Percentiles rank a stretch among this genome's conserved stretches.
phyloP scores from a whole-genome alignment of 345 rosid species.

The Jatropha curcas region DNA sequence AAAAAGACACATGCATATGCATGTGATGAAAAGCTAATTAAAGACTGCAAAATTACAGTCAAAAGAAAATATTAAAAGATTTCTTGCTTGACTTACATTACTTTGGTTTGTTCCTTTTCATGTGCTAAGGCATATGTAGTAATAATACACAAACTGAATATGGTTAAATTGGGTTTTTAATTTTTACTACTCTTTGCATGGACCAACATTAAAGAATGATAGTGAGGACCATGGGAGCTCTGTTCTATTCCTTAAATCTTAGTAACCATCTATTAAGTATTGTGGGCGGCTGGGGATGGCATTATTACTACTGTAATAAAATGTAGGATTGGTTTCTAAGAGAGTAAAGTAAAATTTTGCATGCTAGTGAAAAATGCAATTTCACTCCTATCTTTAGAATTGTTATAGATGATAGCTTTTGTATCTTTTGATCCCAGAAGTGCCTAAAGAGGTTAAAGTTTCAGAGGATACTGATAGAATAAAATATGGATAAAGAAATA shows the following conservation, averaged over 20 bases:
- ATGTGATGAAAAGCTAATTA: constrained; percentile 8
- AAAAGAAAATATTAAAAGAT: neutral
- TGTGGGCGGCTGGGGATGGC: no score
- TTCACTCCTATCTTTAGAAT: no score
- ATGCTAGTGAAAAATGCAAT: no score
- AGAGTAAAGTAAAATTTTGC: no score
- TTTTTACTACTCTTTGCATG: no score
- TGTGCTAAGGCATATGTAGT: neutral
- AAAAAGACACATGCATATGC: constrained; percentile 9
- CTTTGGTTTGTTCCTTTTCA: constrained; percentile 2
- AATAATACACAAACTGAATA: neutral
- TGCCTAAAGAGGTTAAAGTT: neutral
- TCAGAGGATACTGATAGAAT: neutral
- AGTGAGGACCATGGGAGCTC: no score
- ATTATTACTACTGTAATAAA: no score
- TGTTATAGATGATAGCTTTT: no score
- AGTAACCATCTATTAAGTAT: no score
- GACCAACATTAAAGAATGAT: no score
- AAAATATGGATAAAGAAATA: neutral
- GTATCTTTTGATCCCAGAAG: neutral
- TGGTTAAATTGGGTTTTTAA: neutral
- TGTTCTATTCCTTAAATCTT: no score
- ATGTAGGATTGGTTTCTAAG: no score
- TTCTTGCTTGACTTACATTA: constrained; percentile 5
- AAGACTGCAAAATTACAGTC: constrained; percentile 1